phyloP scores from a whole-genome alignment of 768 basidiomycete genomes.

The Paxillus rubicundulus region DNA sequence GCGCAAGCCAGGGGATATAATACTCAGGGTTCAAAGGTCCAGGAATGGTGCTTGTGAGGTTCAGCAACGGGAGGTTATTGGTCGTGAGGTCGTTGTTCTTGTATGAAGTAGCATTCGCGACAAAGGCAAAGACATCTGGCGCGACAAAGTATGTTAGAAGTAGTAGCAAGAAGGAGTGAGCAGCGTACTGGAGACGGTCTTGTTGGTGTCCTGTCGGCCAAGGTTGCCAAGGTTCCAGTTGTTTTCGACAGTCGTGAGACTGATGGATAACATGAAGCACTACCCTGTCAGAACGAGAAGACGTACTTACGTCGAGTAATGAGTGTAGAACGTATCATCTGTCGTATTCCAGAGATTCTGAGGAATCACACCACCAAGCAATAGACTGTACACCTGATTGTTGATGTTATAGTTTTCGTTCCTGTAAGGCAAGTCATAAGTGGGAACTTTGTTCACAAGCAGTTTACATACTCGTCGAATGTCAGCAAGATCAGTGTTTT shows the following conservation, averaged over 20 bases:
- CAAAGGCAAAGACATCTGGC: constrained; percentile 51
- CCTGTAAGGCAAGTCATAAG: constrained; percentile 6
- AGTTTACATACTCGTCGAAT: constrained; percentile 56
- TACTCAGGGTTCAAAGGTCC: constrained; percentile 42
- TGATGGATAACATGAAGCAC: constrained; percentile 1
- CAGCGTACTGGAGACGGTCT: constrained; percentile 28
- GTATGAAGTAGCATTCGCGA: constrained; percentile 48
- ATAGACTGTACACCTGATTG: constrained; percentile 46
- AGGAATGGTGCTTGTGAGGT: constrained; percentile 40
- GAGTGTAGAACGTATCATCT: constrained; percentile 57
- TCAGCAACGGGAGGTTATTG: constrained; percentile 33
- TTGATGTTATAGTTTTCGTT: constrained; percentile 35
- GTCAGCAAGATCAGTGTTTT: constrained; percentile 58
- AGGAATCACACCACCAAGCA: constrained; percentile 49
- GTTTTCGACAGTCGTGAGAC: constrained; percentile 51
- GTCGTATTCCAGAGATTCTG: constrained; percentile 38
- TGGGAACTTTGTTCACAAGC: neutral
- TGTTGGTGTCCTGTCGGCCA: constrained; percentile 56
- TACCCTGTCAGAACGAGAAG: neutral
- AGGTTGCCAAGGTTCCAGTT: constrained; percentile 64
- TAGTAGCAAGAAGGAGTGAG: neutral
- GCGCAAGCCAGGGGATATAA: constrained; percentile 46
- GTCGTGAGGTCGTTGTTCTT: constrained; percentile 34
- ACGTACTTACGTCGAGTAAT: constrained; percentile 47
- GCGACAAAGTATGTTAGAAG: neutral